Evolutionary conservation across 2,329 filamentous ascomycete genomes (phyloP), one percentile per base, ranked within the genome.

Genomic region (Fusarium sp.): DNA sequence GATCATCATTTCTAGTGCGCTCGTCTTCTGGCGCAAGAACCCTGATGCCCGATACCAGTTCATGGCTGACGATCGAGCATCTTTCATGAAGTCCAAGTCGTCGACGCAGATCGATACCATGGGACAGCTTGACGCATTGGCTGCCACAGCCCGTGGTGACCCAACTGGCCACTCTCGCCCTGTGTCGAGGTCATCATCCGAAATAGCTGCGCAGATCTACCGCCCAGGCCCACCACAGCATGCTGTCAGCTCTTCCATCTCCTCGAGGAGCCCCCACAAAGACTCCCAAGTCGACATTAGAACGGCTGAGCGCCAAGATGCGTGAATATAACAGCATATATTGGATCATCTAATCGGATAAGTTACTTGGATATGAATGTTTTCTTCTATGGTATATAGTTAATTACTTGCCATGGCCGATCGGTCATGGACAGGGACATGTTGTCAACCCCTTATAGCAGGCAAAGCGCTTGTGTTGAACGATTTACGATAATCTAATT

Each of bases 31-130:
- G 78, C 93, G 93, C 64, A 97, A 97, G 86, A 97, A 98, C 81
- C 95, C 94, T n/a, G 94, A 98, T 78, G 93, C 92, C 44, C 90
- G 94, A 62, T 98, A 98, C 81, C 93, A 97, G 80, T 93, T 93
- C 74, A 98, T 98, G 94, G 91, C 91, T 57, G 95, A 98, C 75
- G 95, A 98, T 80, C 91, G 95, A 74, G 93, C 93, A 52, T 98
- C 94, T 7, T 98, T 98, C 82, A 97, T 98, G 89, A 98, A 97
- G 84, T 97, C 94, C 16, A 92, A 96, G 79, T 65, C 62, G 7
- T 65, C 62, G 10, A 92, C 92, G 6, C 90, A 94, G 76, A 84
- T 97, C 55, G 88, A 82, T 31, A 82, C 85, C 18, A 92, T 91
- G 13, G 97, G 93, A 6, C 94, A 98, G 81, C 86, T 98, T 49